These are phyloP conservation scores for Suillus tomentosus DNA, from an alignment of 768 basidiomycete genomes.

Conservation along the genomic window DNA sequence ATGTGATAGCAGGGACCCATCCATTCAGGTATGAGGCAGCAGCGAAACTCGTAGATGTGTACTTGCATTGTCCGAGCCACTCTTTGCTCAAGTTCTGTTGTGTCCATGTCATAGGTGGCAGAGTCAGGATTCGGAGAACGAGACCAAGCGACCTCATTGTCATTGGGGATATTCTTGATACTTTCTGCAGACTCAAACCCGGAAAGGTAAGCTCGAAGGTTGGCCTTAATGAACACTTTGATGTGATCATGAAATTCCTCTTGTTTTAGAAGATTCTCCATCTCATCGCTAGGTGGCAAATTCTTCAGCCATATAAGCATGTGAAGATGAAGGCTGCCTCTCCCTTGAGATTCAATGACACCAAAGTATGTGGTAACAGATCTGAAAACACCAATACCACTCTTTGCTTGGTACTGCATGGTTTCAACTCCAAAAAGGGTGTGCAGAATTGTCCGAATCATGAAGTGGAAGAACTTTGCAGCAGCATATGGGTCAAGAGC, in stretches of 20 bases:
- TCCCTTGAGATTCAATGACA: slow-evolving; percentile 40
- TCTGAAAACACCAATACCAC: slow-evolving; percentile 34
- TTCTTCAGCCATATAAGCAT: slow-evolving; percentile 40
- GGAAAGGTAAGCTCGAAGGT: slow-evolving; percentile 35
- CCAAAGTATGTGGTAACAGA: slow-evolving; percentile 37
- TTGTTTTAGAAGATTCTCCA: slow-evolving; percentile 24
- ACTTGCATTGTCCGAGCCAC: slow-evolving; percentile 33
- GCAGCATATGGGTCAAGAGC: slow-evolving; percentile 41
- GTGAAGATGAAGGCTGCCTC: slow-evolving; percentile 43
- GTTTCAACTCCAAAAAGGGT: slow-evolving; percentile 33
- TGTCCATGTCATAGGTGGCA: slow-evolving; percentile 20
- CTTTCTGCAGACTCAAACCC: slow-evolving; percentile 22
- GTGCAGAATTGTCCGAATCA: slow-evolving; percentile 32
- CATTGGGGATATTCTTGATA: slow-evolving; percentile 23
- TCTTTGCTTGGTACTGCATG: slow-evolving; percentile 20
- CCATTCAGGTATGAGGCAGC: slow-evolving; percentile 34
- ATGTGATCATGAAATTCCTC: slow-evolving; percentile 32
- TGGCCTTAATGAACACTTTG: slow-evolving; percentile 29
- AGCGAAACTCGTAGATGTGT: slow-evolving; percentile 32
- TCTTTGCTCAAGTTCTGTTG: slow-evolving; percentile 17
- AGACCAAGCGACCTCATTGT: slow-evolving; percentile 32
- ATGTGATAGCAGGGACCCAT: slow-evolving; percentile 30
- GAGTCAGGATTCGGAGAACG: slow-evolving; percentile 37
- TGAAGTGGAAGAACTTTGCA: slow-evolving; percentile 41
- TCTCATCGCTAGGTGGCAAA: slow-evolving; percentile 33